Base-by-base conservation (phyloP, 1,284 basidiomycete genomes). In the Xanthoconium separans region DNA sequence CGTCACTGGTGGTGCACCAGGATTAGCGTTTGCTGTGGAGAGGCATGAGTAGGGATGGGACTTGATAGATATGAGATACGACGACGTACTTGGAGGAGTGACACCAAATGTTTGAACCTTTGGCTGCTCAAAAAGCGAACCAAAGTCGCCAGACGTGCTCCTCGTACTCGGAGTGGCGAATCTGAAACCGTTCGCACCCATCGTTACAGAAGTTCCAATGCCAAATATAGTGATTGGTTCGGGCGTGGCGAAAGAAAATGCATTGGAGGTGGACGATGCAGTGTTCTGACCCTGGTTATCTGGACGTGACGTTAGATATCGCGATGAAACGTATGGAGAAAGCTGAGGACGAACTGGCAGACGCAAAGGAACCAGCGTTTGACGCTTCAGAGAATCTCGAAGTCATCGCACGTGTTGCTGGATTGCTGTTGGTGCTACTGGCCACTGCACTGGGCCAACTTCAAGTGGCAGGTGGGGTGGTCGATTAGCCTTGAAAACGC, bases 151-250 rank as follows among this genome's bases (percentile, higher is more conserved):
- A 61, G 84, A 84, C 18, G 76, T 65, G 27, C 71, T 66, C 12
- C 65, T 58, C 12, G 71, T 65, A 22, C 67, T 64, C 16, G 62
- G 47, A 36, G 72, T 57, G 53, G 73, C 67, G 27, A 70, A 55
- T 46, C 81, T 78, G 65, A 85, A 85, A 46, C 76, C 68, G 57
- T 69, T 62, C 3, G 74, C 70, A 54, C 71, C 73, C 54, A 73
- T 62, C n/a, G 63, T 58, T 50, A 65, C 53, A 46, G 63, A 51
- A 22, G 59, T 61, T 18, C 68, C 58, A 11, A 64, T 80, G 62
- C 87, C 83, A 70, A 89, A 89, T 12, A 84, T 87, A 9, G 80
- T 75, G 6, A 84, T 66, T 50, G 87, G 83, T 63, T 91, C 91
- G 41, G 77, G 74, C 49, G 77, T 79, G 51, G 81, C 82, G 57